These are phyloP conservation scores for Trametes pubescens DNA, from an alignment of 1,284 basidiomycete species.

Conservation along the genomic window DNA sequence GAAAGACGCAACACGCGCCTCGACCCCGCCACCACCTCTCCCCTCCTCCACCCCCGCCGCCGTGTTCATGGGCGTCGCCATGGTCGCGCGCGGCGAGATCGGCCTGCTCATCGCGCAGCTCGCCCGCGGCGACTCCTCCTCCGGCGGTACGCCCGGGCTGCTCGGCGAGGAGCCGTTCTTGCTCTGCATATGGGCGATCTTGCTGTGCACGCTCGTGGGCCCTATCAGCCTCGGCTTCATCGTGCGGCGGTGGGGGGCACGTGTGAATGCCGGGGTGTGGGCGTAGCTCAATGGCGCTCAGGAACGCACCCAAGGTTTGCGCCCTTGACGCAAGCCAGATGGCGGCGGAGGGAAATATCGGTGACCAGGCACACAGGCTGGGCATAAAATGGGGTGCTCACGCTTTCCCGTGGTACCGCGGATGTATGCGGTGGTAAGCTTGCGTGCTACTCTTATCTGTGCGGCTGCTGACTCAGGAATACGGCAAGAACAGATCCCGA, in stretches of 20 bases:
- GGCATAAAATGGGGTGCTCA: background rate
- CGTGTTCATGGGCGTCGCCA: conserved; percentile 47
- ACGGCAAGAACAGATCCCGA: background rate
- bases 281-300: conserved; percentile 8
- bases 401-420: no score
- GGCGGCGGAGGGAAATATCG: background rate
- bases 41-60: conserved; percentile 30
- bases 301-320: no score
- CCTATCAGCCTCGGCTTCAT: conserved; percentile 50
- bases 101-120: conserved; percentile 51
- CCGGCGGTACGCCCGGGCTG: conserved; percentile 33
- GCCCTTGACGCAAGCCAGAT: no score
- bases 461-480: background rate
- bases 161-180: conserved; percentile 52
- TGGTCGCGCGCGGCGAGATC: conserved; percentile 63
- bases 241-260: conserved; percentile 31
- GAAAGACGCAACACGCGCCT: background rate
- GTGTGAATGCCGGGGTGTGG: conserved; percentile 32
- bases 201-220: conserved; percentile 58
- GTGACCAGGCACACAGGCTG: background rate
- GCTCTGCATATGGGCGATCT: conserved; percentile 56
- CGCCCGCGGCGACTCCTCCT: conserved; percentile 29
- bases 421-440: background rate
- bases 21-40: background rate
- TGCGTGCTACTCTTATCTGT: background rate